Percentiles rank a stretch among this genome's conserved stretches.
These are phyloP conservation scores for Pseudocercospora fuligena DNA, from an alignment of 2,329 filamentous ascomycete genomes.

Conservation along the genomic window DNA sequence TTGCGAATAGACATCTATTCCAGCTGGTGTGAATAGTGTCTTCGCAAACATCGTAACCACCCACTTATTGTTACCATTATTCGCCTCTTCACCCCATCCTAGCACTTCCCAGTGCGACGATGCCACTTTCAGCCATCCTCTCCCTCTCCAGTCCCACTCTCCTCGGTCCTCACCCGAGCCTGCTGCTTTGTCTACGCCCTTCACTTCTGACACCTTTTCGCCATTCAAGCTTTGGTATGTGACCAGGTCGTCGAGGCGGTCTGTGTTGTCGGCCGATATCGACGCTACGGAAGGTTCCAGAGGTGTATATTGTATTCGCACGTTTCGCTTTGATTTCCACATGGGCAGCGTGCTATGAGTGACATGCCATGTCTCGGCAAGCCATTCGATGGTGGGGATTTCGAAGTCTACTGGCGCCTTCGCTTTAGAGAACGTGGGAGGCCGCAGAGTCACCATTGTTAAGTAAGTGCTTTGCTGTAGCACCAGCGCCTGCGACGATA, in stretches of 20 bases:
- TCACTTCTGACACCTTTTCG: constrained; percentile 62
- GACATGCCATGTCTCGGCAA: constrained; percentile 72
- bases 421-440: constrained; percentile 40
- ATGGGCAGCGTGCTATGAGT: constrained; percentile 77
- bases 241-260: constrained; percentile 72
- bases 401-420: constrained; percentile 39
- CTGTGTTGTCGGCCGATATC: constrained; percentile 42
- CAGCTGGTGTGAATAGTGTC: constrained; percentile 81
- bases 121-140: constrained; percentile 73
- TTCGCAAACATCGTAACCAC: constrained; percentile 83
- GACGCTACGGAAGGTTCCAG: constrained; percentile 48
- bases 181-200: constrained; percentile 66
- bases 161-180: constrained; percentile 39
- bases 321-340: constrained; percentile 81
- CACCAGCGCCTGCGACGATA: background rate
- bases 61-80: constrained; percentile 58
- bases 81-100: constrained; percentile 68
- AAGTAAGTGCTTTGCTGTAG: constrained; percentile 19
- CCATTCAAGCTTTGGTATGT: constrained; percentile 64
- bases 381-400: constrained; percentile 61
- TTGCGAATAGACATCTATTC: constrained; percentile 77
- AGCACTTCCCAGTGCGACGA: constrained; percentile 80
- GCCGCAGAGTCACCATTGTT: constrained; percentile 34
- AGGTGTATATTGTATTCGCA: constrained; percentile 74
- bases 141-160: constrained; percentile 78